Percentiles rank a stretch among this genome's conserved stretches.
These are phyloP conservation scores for Arthrinium puccinioides DNA, from an alignment of 2,329 filamentous ascomycete species.

Conservation along the genomic window DNA sequence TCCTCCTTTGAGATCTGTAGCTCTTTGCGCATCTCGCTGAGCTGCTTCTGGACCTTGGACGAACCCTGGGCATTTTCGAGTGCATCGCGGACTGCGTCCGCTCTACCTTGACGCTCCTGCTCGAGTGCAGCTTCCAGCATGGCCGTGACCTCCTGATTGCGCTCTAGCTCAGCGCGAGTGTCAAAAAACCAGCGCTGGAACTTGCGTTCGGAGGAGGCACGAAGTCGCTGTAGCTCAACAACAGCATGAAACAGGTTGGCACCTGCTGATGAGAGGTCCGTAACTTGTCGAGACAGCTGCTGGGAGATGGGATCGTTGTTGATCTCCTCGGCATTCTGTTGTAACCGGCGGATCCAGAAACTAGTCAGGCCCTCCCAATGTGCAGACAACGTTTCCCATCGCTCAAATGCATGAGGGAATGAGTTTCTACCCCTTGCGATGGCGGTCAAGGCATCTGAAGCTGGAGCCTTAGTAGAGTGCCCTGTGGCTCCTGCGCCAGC, in stretches of 20 bases:
- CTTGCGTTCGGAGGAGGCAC: conserved; percentile 92
- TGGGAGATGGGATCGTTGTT: conserved; percentile 75
- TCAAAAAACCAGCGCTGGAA: conserved; percentile 99
- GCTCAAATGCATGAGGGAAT: conserved; percentile 94
- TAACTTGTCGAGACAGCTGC: conserved; percentile 88
- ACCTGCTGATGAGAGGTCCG: conserved; percentile 91
- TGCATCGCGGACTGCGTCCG: conserved; percentile 59
- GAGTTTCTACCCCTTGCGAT: conserved; percentile 47
- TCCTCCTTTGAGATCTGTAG: conserved; percentile 93
- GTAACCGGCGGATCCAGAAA: conserved; percentile 91
- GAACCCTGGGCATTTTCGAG: conserved; percentile 64
- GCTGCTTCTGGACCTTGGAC: conserved; percentile 63
- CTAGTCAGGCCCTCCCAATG: conserved; percentile 97
- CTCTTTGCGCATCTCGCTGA: conserved; percentile 89
- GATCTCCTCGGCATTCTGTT: conserved; percentile 83
- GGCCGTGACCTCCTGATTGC: conserved; percentile 72
- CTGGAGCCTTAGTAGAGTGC: background rate
- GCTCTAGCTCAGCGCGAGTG: conserved; percentile 80
- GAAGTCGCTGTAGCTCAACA: conserved; percentile 86
- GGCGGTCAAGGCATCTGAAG: conserved; percentile 22
- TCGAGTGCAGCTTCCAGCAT: conserved; percentile 71
- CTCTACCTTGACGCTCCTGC: conserved; percentile 63
- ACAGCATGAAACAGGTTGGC: conserved; percentile 97
- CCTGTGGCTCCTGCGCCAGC: conserved; percentile 9
- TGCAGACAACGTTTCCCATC: conserved; percentile 93